Base-by-base conservation (phyloP, 73 alveolate species). In the Stentor roeselii region DNA sequence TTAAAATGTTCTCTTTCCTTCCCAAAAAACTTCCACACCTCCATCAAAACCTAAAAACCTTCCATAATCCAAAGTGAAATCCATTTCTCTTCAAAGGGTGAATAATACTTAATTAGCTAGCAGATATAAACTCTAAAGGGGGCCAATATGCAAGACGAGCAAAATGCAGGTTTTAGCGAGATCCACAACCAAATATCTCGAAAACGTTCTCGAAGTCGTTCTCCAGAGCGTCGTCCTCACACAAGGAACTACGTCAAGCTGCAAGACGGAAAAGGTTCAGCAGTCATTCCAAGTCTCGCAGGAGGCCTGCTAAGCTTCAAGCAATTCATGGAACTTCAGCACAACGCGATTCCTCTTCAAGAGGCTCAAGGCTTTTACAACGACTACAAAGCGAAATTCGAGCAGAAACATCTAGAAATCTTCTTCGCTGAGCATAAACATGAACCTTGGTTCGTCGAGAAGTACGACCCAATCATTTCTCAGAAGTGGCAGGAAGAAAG, bases 391-490 rank as follows among this genome's bases (percentile, higher is more conserved):
- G 75, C 67, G 41, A 93, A 91, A 30, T 92, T 92, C 83, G 94
- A 93, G 75, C 84, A 88, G 30, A 93, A 93, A 83, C 91, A 93
- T 78, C 85, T 89, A 39, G 95, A 95, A 74, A 85, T 88, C 41
- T 95, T 95, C 94, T 95, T 76, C 89, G 61, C 74, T 77, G 60
- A 82, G 78, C 99, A 95, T 83, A 84, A 83, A 75, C 90, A 92
- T 59, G 98, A 95, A 83, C 93, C 88, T 83, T 95, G 99, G 99
- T 95, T 95, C 91, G 61, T 87, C 58, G 99, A 95, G 75, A 93
- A 92, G 42, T 95, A 95, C 84, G 95, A 93, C 60, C 99, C 99
- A 2, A 60, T 60, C 59, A 75, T 83, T 36, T 86, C 88, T 32
- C 77, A 61, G 76, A 82, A 90, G 78, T 88, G 94, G 90, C 90